Percentiles rank a stretch among this genome's conserved stretches.
phyloP scores from a whole-genome alignment of 179 eudicot species.

The Gypsophila paniculata region DNA sequence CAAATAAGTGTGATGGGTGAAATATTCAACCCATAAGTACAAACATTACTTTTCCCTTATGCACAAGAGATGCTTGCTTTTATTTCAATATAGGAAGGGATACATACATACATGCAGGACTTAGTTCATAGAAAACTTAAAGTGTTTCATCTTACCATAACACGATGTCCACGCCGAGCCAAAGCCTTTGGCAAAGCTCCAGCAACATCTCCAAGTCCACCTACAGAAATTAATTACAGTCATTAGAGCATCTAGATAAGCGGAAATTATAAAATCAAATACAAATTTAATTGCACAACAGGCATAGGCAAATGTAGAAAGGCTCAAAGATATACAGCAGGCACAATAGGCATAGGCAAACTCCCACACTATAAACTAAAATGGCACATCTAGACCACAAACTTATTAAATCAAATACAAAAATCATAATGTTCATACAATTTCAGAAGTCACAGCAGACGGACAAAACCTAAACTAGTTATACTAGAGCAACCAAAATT shows the following conservation, averaged over 20 bases:
- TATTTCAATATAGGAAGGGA: constrained; percentile 3
- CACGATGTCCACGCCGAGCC: constrained; percentile 98
- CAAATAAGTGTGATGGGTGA: neutral
- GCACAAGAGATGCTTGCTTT: neutral
- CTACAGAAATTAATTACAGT: constrained; percentile 39
- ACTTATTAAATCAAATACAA: no score
- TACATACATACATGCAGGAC: neutral
- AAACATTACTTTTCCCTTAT: neutral
- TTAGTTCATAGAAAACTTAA: neutral
- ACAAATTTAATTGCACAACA: neutral
- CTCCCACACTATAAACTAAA: neutral
- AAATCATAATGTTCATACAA: no score
- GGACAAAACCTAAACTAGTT: neutral
- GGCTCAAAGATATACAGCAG: neutral
- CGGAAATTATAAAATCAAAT: neutral
- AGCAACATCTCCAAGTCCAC: constrained; percentile 99
- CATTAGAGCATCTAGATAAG: constrained; percentile 7
- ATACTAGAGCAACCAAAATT: neutral
- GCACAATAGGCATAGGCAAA: neutral
- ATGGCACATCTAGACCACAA: neutral
- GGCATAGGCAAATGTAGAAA: neutral
- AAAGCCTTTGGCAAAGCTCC: constrained; percentile 97
- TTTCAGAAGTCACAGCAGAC: neutral
- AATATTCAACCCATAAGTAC: neutral
- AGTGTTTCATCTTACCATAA: constrained; percentile 60